A percentile compares a stretch with the other conserved stretches of the same genome.
Evolutionary conservation across 257 asterid genomes (phyloP).

Genomic region (Cynanchum wilfordii): DNA sequence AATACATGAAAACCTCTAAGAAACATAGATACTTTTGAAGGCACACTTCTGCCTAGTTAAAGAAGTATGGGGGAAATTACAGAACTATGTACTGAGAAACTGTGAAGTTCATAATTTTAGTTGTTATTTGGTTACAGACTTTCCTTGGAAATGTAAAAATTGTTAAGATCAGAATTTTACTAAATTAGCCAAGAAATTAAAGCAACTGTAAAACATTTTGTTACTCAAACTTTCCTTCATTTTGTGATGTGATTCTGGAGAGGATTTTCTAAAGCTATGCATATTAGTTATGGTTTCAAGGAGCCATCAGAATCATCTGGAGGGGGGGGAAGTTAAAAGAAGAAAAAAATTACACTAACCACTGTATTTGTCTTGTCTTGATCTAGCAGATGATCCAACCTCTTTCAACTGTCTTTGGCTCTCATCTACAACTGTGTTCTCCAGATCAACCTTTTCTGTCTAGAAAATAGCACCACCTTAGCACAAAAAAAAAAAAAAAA

Average conservation of each 20-base stretch:
- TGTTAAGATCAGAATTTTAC: neutral
- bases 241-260: neutral
- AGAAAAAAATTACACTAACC: slow-evolving; percentile 38
- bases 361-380: slow-evolving; percentile 80
- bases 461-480: slow-evolving; percentile 30
- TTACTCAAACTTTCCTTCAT: neutral
- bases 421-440: slow-evolving; percentile 95
- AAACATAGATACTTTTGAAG: neutral
- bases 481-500: slow-evolving; percentile 15
- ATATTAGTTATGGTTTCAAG: neutral
- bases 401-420: slow-evolving; percentile 80
- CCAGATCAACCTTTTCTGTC: slow-evolving; percentile 98
- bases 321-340: neutral
- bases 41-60: neutral
- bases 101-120: neutral
- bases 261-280: neutral
- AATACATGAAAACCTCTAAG: neutral
- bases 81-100: neutral
- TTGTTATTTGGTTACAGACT: neutral
- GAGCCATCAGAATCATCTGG: slow-evolving; percentile 7
- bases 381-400: slow-evolving; percentile 56
- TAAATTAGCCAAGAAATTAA: neutral
- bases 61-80: neutral
- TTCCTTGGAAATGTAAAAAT: neutral
- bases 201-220: neutral